These are phyloP conservation scores for Phytophthora nicotianae DNA, from an alignment of 352 stramenopile species.

Conservation along the genomic window DNA sequence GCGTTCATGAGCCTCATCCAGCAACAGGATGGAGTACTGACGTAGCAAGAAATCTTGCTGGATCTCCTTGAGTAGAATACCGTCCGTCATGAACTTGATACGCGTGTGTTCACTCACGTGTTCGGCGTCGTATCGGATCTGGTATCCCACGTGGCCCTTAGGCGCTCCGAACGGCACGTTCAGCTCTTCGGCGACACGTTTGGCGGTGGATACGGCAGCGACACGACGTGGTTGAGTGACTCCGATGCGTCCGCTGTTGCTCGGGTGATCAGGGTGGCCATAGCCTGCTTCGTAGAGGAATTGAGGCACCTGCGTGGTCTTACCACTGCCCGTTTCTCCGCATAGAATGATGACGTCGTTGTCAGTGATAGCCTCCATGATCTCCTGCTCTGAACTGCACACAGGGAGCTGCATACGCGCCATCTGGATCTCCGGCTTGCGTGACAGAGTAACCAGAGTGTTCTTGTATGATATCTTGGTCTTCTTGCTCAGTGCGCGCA, in stretches of 20 bases:
- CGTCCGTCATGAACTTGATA: conserved; percentile 99
- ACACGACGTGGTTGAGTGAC: conserved; percentile 98
- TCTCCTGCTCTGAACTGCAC: conserved; percentile 98
- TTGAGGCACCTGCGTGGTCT: conserved; percentile 98
- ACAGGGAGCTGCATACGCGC: conserved; percentile 96
- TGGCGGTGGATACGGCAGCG: conserved; percentile 97
- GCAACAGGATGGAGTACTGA: conserved; percentile 80
- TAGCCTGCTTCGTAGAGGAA: conserved; percentile 98
- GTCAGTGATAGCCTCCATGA: conserved; percentile 96
- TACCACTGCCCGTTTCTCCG: conserved; percentile 98
- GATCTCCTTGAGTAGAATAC: conserved; percentile 98
- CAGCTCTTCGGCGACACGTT: conserved; percentile 98
- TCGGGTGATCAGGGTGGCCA: conserved; percentile 59
- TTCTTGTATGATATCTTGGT: conserved; percentile 66
- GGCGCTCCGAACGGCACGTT: conserved; percentile 80
- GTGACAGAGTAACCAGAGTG: conserved; percentile 70
- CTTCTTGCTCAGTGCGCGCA: conserved; percentile 58
- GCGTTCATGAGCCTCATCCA: conserved; percentile 98
- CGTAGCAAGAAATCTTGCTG: conserved; percentile 85
- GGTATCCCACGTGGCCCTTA: conserved; percentile 93
- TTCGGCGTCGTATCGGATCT: conserved; percentile 98
- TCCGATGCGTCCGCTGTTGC: conserved; percentile 84
- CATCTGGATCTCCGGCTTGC: conserved; percentile 88
- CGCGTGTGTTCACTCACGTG: conserved; percentile 90
- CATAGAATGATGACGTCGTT: conserved; percentile 98